These are phyloP conservation scores for Leccinum griseonigrum DNA, from an alignment of 1,284 basidiomycete genomes.

Conservation along the genomic window DNA sequence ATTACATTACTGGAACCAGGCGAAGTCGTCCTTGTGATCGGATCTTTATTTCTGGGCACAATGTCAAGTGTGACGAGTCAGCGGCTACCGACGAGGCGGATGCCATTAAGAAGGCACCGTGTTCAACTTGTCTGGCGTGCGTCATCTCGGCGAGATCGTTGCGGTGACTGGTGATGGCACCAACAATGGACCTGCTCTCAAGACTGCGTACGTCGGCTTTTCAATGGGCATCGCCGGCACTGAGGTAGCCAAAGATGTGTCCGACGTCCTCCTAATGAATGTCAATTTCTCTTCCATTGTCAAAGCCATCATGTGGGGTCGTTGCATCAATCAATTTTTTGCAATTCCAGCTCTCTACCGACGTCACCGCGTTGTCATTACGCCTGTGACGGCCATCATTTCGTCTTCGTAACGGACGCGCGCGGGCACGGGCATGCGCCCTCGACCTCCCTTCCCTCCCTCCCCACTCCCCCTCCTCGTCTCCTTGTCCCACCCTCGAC, in stretches of 20 bases:
- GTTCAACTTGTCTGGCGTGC: slow-evolving; percentile 78
- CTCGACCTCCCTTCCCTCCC: too few species aligned
- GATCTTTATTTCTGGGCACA: slow-evolving; percentile 89
- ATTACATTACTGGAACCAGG: slow-evolving; percentile 91
- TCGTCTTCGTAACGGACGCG: slow-evolving; percentile 42
- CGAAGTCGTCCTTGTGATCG: slow-evolving; percentile 95
- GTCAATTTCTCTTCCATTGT: slow-evolving; percentile 98
- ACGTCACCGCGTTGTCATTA: slow-evolving; percentile 93
- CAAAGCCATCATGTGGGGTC: slow-evolving; percentile 98
- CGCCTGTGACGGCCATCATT: slow-evolving; percentile 88
- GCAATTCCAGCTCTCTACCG: slow-evolving; percentile 97
- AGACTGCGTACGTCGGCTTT: slow-evolving; percentile 92
- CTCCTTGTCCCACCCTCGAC: too few species aligned
- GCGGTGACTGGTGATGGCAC: slow-evolving; percentile 98
- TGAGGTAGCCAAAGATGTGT: slow-evolving; percentile 98
- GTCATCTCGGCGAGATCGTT: slow-evolving; percentile 88
- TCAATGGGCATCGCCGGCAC: slow-evolving; percentile 99
- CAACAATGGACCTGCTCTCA: slow-evolving; percentile 96
- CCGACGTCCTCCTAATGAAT: slow-evolving; percentile 98
- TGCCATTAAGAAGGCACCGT: slow-evolving; percentile 84
- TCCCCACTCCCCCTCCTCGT: too few species aligned
- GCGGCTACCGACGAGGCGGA: slow-evolving; percentile 96
- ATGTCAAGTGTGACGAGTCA: slow-evolving; percentile 95
- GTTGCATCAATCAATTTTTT: slow-evolving; percentile 98
- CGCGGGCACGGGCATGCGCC: too few species aligned